Evolutionary conservation across 78 protist species (phyloP).

Genomic region (Dictyostelium intermedium): DNA sequence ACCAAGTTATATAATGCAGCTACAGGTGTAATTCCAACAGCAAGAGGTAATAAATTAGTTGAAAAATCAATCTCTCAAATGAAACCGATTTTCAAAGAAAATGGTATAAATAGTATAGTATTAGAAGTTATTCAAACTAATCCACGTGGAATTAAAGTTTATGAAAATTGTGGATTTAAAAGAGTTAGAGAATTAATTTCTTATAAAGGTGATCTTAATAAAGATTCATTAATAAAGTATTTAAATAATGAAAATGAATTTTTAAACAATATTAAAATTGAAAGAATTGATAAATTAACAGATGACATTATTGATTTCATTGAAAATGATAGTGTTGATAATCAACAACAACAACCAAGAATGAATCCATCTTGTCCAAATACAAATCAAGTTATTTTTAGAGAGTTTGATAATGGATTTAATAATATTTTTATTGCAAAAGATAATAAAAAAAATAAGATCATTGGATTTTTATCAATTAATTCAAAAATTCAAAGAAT

Average conservation of each 20-base stretch:
- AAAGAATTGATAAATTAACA: not conserved
- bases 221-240: not conserved
- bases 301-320: not conserved
- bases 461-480: not conserved
- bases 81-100: not conserved
- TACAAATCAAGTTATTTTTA: not conserved
- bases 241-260: not conserved
- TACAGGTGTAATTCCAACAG: slow-evolving; percentile 8
- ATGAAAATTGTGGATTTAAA: slow-evolving; percentile 11
- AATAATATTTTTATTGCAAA: not conserved
- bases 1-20: not conserved
- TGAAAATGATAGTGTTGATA: not conserved
- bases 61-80: not conserved
- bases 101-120: not conserved
- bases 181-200: not conserved
- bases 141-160: not conserved
- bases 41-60: not conserved
- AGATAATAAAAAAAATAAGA: not conserved
- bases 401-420: not conserved
- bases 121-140: not conserved
- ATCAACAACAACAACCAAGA: not conserved
- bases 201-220: slow-evolving; percentile 3
- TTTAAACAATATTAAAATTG: not conserved
- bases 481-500: not conserved
- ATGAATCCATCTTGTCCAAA: not conserved